Conservation (phyloP, 1,284 basidiomycete species). For the Apiotrichum gamsii region DNA sequence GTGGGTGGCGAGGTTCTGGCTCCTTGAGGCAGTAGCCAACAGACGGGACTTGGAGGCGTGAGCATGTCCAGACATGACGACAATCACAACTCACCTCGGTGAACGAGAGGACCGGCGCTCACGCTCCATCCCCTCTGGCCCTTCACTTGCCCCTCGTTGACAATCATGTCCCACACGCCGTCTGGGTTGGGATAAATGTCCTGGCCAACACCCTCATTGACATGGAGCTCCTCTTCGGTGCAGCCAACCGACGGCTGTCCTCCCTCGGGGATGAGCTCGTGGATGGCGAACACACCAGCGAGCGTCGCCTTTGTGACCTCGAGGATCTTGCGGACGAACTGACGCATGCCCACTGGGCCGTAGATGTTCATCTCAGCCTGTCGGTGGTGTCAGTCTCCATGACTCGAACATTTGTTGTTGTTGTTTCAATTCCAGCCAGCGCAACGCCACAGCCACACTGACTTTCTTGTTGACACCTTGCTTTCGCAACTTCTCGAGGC, state of each 20-base stretch:
- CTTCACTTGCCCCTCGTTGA: conserved; percentile 30
- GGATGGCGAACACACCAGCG: conserved; percentile 65
- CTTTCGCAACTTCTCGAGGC: conserved; percentile 24
- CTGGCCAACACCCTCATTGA: conserved; percentile 61
- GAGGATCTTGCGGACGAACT: conserved; percentile 67
- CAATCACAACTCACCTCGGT: conserved; percentile 58
- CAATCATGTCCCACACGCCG: conserved; percentile 65
- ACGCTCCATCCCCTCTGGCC: conserved; percentile 54
- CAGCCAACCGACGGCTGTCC: conserved; percentile 56
- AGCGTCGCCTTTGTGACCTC: conserved; percentile 63
- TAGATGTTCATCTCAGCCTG: conserved; percentile 66
- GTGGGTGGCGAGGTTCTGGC: conserved; percentile 45
- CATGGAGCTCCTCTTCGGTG: conserved; percentile 52
- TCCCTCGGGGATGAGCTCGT: conserved; percentile 62
- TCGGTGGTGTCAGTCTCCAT: conserved; percentile 2
- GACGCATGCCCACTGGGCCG: conserved; percentile 74
- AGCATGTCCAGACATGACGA: background rate
- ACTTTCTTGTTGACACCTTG: conserved; percentile 37
- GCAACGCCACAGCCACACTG: conserved; percentile 8
- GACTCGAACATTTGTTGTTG: conserved; percentile 3
- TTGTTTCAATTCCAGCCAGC: too few species aligned
- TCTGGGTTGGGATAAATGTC: conserved; percentile 60
- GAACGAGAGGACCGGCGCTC: conserved; percentile 70
- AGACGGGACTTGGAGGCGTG: conserved; percentile 77
- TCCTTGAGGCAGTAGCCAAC: conserved; percentile 76